Evolutionary conservation across 192 early-diverging fungal genomes (phyloP), one percentile per base, ranked within the genome.

Genomic region (Anaeromyces robustus): DNA sequence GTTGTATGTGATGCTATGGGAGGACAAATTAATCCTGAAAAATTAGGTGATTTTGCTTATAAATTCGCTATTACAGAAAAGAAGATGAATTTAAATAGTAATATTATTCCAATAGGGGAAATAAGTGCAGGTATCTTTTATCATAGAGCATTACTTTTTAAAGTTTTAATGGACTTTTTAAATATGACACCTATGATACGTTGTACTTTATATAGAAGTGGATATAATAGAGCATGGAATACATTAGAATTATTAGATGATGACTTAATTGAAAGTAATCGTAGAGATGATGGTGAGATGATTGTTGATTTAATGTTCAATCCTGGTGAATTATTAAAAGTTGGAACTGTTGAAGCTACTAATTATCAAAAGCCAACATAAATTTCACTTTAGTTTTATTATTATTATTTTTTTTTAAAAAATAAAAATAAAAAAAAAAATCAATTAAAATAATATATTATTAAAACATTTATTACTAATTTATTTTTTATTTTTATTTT

Each of bases 241-340:
- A 79, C 32, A 59, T 39, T 22, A 30, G 52, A 59, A 77, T n/a
- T 81, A 39, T 30, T 79, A 80, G 77, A 78, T 80, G 77, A 81
- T 79, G 77, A 32, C 79, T n/a, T 80, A 43, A 29, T 79, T 80
- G 17, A 83, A 86, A 80, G n/a, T n/a, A n/a, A 19, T 43, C 29
- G 83, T 77, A 22, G 81, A 83, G 30, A 78, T 0, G 84, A 87
- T 18, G 86, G 86, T 81, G 78, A 81, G 34, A 80, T 82, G 11
- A 86, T 89, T 77, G 89, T 89, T 22, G 89, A 89, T 83, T 80
- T 89, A 17, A 89, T 89, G 86, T 87, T 87, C 84, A 83, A 87
- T 29, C 89, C 87, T 29, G 89, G 87, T 26, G 32, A 80, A 34
- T 77, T 89, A 34, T 28, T 89, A 29, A 14, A 30, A 11, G 17